phyloP scores from a whole-genome alignment of 768 basidiomycete genomes.

The Pseudohyphozyma bogoriensis region DNA sequence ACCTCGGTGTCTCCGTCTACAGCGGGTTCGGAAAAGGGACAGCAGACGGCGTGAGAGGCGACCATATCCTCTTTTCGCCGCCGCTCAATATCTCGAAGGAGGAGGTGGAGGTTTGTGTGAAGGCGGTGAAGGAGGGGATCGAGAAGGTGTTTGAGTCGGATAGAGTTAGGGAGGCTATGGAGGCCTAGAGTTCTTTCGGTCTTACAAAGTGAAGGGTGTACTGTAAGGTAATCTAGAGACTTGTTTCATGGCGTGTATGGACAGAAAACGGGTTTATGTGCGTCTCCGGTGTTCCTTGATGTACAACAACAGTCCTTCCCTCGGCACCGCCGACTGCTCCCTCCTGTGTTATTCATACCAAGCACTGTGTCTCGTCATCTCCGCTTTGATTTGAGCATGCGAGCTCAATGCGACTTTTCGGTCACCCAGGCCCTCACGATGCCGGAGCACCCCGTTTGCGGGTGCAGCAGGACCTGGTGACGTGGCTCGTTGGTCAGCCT shows the following conservation, averaged over 20 bases:
- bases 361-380: no score
- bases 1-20: constrained; percentile 11
- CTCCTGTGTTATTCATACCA: no score
- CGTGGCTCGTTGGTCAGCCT: no score
- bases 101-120: constrained; percentile 22
- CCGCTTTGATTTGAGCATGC: no score
- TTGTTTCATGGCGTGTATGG: no score
- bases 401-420: not conserved
- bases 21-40: constrained; percentile 9
- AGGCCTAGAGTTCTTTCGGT: no score
- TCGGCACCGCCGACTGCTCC: no score
- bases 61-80: constrained; percentile 28
- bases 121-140: not conserved
- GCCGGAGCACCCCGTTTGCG: constrained; percentile 8
- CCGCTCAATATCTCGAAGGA: constrained; percentile 20
- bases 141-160: not conserved
- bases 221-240: no score
- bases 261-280: no score
- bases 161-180: not conserved
- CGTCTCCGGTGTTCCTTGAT: no score
- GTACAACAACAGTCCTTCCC: no score
- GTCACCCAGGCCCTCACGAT: constrained; percentile 15
- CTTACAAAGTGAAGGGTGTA: no score
- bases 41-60: constrained; percentile 25
- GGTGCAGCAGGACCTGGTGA: constrained; percentile 11